Conservation (phyloP, 1,139 yeast genomes). For the Scheffersomyces insectosa region DNA sequence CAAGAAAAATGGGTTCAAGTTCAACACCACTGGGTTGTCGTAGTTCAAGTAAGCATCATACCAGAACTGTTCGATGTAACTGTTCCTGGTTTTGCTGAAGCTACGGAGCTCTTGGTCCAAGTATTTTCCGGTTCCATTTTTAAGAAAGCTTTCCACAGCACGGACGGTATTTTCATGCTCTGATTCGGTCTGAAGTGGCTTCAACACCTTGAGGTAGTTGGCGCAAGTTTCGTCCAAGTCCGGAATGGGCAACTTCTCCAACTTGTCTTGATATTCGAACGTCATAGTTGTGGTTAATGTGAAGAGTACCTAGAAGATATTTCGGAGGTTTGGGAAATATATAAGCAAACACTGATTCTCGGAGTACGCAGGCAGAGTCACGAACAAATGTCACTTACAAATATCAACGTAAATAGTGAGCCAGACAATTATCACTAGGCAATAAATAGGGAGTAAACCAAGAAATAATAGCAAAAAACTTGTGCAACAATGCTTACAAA, state of each 20-base stretch:
- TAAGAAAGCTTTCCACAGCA: conserved; percentile 62
- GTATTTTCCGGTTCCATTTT: conserved; percentile 55
- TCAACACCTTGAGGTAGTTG: conserved; percentile 62
- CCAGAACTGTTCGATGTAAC: conserved; percentile 93
- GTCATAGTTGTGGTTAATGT: conserved; percentile 31
- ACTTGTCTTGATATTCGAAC: conserved; percentile 55
- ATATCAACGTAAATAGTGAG: neutral
- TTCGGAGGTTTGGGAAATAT: neutral
- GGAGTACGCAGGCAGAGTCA: no score
- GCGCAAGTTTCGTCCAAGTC: conserved; percentile 63
- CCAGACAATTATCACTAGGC: neutral
- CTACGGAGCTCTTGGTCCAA: conserved; percentile 64
- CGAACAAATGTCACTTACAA: neutral
- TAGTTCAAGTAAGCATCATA: conserved; percentile 83
- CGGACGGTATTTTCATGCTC: conserved; percentile 63
- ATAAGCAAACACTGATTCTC: no score
- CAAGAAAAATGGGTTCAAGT: conserved; percentile 83
- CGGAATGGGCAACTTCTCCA: conserved; percentile 77
- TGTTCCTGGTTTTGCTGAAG: conserved; percentile 64
- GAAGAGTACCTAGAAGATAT: neutral
- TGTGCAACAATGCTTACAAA: no score
- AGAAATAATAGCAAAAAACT: no score
- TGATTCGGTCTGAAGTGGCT: conserved; percentile 72
- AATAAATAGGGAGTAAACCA: neutral
- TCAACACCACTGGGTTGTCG: conserved; percentile 86